Conservation (phyloP, 2,329 filamentous ascomycete genomes). For the Sclerotinia minor region DNA sequence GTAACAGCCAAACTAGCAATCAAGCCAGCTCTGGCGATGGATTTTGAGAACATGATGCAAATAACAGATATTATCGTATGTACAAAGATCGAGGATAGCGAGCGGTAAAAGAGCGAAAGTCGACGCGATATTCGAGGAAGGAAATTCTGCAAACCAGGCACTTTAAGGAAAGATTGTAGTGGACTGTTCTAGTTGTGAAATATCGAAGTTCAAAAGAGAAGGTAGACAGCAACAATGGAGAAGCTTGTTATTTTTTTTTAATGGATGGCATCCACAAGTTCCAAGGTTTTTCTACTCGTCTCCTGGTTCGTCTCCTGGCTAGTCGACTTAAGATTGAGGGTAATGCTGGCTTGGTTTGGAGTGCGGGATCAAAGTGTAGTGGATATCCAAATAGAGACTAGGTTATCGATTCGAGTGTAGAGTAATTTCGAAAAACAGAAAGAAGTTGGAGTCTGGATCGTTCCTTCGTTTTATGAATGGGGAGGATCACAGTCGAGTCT, state of each 20-base stretch:
- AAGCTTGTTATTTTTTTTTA: not conserved
- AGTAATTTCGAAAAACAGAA: not conserved
- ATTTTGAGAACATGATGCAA: conserved; percentile 35
- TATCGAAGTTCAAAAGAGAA: conserved; percentile 4
- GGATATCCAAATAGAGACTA: not conserved
- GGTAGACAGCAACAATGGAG: not conserved
- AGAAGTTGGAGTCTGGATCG: conserved; percentile 14
- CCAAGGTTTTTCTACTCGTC: not conserved
- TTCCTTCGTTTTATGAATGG: conserved; percentile 20
- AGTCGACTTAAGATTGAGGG: not conserved
- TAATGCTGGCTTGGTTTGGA: conserved; percentile 4
- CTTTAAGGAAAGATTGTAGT: conserved; percentile 5
- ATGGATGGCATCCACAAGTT: conserved; percentile 13
- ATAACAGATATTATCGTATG: conserved; percentile 20
- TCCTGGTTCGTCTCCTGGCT: not conserved
- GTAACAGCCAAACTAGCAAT: conserved; percentile 36
- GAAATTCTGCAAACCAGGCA: conserved; percentile 8
- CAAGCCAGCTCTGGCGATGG: conserved; percentile 32
- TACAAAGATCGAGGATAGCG: conserved; percentile 16
- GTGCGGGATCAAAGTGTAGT: conserved; percentile 11
- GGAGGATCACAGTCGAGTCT: not conserved
- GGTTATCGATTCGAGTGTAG: not conserved
- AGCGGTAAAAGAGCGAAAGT: conserved; percentile 9
- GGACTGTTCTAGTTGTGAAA: conserved; percentile 12
- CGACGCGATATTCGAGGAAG: not conserved